Evolutionary conservation across 331 rosid genomes (phyloP), one percentile per base, ranked within the genome.

Genomic region (Arachis monticola): DNA sequence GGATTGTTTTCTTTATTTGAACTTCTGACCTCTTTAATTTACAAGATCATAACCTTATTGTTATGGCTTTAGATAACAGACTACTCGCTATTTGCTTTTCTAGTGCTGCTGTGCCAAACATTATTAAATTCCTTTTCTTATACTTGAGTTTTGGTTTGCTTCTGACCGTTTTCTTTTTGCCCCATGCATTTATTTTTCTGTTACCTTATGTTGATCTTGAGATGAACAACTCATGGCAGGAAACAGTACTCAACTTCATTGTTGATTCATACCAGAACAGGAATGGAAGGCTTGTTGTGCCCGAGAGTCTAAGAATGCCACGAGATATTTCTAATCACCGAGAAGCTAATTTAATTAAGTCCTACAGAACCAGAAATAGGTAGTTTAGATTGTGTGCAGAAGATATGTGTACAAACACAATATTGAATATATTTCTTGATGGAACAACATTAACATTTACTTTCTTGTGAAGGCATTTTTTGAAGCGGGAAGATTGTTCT

Each of bases 351-450:
- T 83, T 80, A 32, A 83, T 94, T 1, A 88, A 88, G 85, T 80
- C 85, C 46, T 94, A 90, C 79, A 88, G 79, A 60, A 69, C 97
- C 64, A 78, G 44, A 82, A 92, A 94, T 75, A 86, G 96, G 99
- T 94, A 76, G 41, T 1, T 22, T 30, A 64, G 42, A 40, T 35
- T 4, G n/a, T 30, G 14, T 64, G 52, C 51, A 14, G 53, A 60
- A 76, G 86, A 87, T 77, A 80, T 90, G 80, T 90, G 71, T 59
- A n/a, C 27, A 59, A 31, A 41, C 38, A 5, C 27, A 50, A 2
- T 48, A 11, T 47, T 45, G 55, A 40, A 57, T 41, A 69, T 41
- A 10, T 64, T 77, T 41, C 59, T 52, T 73, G 64, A 12, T 58
- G 69, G 64, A 17, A 57, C 50, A 6, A 11, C 30, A 56, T 79